Conservation (phyloP, 768 basidiomycete species). For the Bullera alba region DNA sequence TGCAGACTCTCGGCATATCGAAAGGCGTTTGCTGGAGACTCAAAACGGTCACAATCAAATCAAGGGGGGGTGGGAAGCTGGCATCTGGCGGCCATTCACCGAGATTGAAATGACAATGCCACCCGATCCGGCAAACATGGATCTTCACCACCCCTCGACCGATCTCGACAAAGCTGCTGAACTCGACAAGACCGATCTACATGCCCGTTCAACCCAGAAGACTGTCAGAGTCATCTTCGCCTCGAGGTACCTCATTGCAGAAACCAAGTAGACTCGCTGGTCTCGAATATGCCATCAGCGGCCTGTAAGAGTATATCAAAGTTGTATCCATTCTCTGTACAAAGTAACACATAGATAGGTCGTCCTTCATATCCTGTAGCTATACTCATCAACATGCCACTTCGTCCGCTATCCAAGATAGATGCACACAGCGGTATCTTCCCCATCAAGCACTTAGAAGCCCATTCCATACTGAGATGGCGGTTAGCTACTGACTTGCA, state of each 20-base stretch:
- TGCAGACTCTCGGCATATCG: conserved; percentile 20
- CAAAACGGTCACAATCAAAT: too few relatives aligned
- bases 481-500: not conserved
- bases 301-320: too few relatives aligned
- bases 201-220: not conserved
- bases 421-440: too few relatives aligned
- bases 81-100: conserved; percentile 18
- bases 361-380: not conserved
- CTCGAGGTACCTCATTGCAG: conserved; percentile 28
- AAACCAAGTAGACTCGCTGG: conserved; percentile 3
- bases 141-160: too few relatives aligned
- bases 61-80: conserved; percentile 11
- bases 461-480: not conserved
- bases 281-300: too few relatives aligned
- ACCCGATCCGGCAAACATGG: too few relatives aligned
- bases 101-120: conserved; percentile 7
- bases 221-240: conserved; percentile 11
- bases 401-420: too few relatives aligned
- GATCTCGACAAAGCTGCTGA: too few relatives aligned
- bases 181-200: not conserved
- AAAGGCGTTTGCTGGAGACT: conserved; percentile 7
- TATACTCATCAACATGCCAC: not conserved
- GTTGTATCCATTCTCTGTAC: too few relatives aligned
- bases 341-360: too few relatives aligned
- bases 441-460: not conserved